Conservation (phyloP, 768 basidiomycete species). For the Suillus spraguei region DNA sequence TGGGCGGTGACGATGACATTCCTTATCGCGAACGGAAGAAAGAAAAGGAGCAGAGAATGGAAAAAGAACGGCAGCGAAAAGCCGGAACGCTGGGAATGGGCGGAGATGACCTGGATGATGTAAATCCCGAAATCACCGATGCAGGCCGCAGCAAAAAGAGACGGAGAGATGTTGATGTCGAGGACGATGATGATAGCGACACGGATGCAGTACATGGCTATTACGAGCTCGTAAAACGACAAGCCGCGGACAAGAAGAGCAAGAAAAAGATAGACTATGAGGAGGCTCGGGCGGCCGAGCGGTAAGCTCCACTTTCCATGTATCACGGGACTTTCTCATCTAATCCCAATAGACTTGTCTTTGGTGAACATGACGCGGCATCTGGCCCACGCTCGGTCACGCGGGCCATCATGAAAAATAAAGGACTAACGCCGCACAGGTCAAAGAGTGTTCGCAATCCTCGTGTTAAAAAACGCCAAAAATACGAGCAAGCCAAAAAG, state of each 20-base stretch:
- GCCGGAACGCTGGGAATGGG: constrained; percentile 44
- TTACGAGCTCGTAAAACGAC: constrained; percentile 86
- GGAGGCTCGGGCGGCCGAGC: constrained; percentile 51
- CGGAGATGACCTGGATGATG: constrained; percentile 69
- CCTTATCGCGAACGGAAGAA: constrained; percentile 81
- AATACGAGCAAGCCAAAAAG: constrained; percentile 94
- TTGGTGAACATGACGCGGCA: constrained; percentile 38
- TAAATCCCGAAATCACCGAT: constrained; percentile 43
- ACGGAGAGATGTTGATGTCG: constrained; percentile 36
- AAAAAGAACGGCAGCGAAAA: constrained; percentile 46
- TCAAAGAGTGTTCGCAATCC: constrained; percentile 93
- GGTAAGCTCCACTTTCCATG: constrained; percentile 44
- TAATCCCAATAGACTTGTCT: constrained; percentile 29
- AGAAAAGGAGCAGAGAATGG: constrained; percentile 56
- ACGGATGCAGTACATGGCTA: constrained; percentile 70
- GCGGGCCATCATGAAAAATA: constrained; percentile 90
- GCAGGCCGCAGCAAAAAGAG: constrained; percentile 38
- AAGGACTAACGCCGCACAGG: constrained; percentile 89
- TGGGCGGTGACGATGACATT: constrained; percentile 94
- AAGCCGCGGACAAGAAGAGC: constrained; percentile 69
- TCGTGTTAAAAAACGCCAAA: constrained; percentile 93
- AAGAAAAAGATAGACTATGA: constrained; percentile 86
- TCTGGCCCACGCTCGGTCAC: constrained; percentile 87
- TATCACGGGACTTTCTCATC: constrained; percentile 13
- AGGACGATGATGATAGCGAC: constrained; percentile 44